phyloP scores from a whole-genome alignment of 176 grass and related monocot species.

The Carex myosuroides region DNA sequence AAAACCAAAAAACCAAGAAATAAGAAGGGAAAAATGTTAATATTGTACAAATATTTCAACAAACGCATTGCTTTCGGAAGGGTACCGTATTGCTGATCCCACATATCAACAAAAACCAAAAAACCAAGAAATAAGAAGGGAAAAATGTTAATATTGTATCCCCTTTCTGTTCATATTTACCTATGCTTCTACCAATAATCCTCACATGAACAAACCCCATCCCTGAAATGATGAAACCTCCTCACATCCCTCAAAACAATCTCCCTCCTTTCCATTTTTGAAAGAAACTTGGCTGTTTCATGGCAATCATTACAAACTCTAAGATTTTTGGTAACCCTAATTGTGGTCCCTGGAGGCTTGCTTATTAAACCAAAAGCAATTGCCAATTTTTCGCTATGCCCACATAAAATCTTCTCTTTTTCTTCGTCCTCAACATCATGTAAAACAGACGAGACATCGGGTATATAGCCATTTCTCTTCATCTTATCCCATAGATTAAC shows the following conservation, averaged over 20 bases:
- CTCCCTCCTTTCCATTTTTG: conserved; percentile 52
- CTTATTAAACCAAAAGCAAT: conserved; percentile 71
- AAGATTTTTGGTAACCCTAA: conserved; percentile 90
- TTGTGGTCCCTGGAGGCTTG: conserved; percentile 40
- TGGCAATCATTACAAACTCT: conserved; percentile 96
- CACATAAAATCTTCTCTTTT: conserved; percentile 55
- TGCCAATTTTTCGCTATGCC: conserved; percentile 89
- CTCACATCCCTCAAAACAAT: conserved; percentile 70
- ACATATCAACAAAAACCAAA: neutral
- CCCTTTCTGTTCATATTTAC: neutral
- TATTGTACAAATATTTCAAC: no score
- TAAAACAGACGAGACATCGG: conserved; percentile 74
- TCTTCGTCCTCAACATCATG: conserved; percentile 67
- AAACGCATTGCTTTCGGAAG: no score
- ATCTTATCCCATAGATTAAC: conserved; percentile 65
- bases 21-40: no score
- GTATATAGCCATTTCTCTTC: conserved; percentile 50
- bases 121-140: neutral
- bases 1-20: neutral
- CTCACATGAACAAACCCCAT: conserved; percentile 77
- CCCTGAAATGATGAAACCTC: conserved; percentile 75
- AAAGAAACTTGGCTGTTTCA: conserved; percentile 77
- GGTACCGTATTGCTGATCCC: no score
- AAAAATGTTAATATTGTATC: no score
- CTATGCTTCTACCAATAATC: conserved; percentile 61